A percentile compares a stretch with the other conserved stretches of the same genome.
Evolutionary conservation across 768 basidiomycete genomes (phyloP).

Genomic region (Suillus luteus): DNA sequence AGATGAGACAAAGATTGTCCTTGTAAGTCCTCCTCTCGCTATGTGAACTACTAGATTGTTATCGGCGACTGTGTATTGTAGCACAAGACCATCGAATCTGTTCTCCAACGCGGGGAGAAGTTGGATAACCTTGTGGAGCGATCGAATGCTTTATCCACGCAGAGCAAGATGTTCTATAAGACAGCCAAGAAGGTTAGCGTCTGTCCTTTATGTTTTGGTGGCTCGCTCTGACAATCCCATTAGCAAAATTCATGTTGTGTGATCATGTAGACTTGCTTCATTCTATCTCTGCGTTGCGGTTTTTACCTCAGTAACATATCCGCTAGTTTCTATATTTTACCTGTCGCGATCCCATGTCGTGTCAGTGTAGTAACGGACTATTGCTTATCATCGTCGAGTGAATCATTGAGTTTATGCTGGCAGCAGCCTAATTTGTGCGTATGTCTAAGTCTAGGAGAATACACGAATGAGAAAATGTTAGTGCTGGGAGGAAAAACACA

Average conservation of each 20-base stretch:
- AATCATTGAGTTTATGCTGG: neutral
- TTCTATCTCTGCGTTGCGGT: slow-evolving; percentile 15
- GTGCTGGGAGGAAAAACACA: slow-evolving; percentile 8
- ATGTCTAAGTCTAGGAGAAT: neutral
- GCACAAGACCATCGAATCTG: slow-evolving; percentile 99
- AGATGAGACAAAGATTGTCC: slow-evolving; percentile 98
- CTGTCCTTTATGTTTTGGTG: slow-evolving; percentile 5
- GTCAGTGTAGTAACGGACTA: neutral
- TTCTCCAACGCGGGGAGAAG: slow-evolving; percentile 94
- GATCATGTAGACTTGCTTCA: slow-evolving; percentile 57
- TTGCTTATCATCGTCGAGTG: neutral
- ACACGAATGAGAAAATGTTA: neutral
- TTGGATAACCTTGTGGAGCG: slow-evolving; percentile 94
- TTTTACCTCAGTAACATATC: neutral
- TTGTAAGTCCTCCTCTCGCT: slow-evolving; percentile 56
- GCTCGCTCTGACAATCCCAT: slow-evolving; percentile 16
- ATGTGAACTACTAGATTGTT: neutral
- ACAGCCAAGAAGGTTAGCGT: slow-evolving; percentile 92
- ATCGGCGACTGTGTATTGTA: slow-evolving; percentile 33
- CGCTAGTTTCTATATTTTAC: neutral
- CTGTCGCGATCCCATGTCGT: neutral
- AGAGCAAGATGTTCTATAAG: slow-evolving; percentile 99
- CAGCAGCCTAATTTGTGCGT: too few relatives aligned
- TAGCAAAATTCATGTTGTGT: slow-evolving; percentile 97
- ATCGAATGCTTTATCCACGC: slow-evolving; percentile 82